Evolutionary conservation across 208 protist species (phyloP), one percentile per base, ranked within the genome.

Genomic region (Trypanosoma brucei): DNA sequence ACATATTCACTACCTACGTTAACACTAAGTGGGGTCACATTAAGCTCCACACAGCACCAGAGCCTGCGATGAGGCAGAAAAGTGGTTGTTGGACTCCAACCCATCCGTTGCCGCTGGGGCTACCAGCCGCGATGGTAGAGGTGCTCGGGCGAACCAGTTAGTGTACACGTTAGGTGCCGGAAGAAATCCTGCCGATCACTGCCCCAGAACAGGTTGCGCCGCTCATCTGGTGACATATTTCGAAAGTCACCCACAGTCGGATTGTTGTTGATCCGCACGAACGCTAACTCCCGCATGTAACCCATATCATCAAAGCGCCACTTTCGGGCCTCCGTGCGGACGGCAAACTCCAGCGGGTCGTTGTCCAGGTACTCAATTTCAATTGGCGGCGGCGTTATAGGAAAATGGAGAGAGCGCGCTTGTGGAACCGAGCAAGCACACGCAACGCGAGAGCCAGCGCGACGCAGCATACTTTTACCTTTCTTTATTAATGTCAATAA

Each of bases 81-180:
- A 22, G 22, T 22, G 22, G 22, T 22, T 22, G 22, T 22, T 22
- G 22, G 22, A 22, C 22, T 22, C 22, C 22, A 22, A 22, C 22
- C 22, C 22, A 22, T 22, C 11, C 50, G 31, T 34, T 8, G n/a
- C 9, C 9, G 5, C 50, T 8, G 50, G 9, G 9, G 3, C 40
- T 88, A 92, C 84, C 83, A 94, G 55, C 84, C 88, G 64, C 82
- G 81, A 76, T 94, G 88, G 75, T 94, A 94, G 13, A 94, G 83
- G 70, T 94, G 88, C 83, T 94, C 88, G 34, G 84, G 88, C 14
- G 62, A 59, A 51, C 88, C 88, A 45, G 68, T 79, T 8, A 94
- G 65, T n/a, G 65, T 78, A 50, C 63, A 88, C 45, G 88, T 94
- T 36, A 94, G 69, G 45, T 86, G 75, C 54, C 84, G 83, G 73